Conservation (phyloP, 2,329 filamentous ascomycete genomes). For the Sclerotinia spermophila region DNA sequence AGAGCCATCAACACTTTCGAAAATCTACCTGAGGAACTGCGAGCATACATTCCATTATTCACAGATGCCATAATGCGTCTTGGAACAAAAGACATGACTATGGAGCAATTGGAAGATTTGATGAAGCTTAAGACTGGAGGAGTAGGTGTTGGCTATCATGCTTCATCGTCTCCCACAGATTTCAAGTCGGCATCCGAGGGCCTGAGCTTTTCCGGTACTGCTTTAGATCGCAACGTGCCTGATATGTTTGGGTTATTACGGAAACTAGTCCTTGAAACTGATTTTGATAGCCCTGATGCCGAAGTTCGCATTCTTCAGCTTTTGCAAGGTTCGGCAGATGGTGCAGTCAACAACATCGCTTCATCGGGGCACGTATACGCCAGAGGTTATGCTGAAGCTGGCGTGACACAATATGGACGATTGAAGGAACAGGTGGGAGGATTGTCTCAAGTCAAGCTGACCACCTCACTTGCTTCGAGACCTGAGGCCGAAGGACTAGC, state of each 20-base stretch:
- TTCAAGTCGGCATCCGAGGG: constrained; percentile 73
- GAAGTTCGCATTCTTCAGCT: constrained; percentile 81
- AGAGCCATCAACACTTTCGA: constrained; percentile 78
- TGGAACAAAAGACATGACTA: constrained; percentile 80
- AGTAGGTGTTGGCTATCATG: constrained; percentile 78
- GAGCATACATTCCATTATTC: constrained; percentile 82
- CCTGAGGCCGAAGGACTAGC: constrained; percentile 64
- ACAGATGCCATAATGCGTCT: constrained; percentile 90
- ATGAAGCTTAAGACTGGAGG: constrained; percentile 97
- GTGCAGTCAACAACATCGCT: constrained; percentile 86
- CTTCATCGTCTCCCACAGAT: constrained; percentile 72
- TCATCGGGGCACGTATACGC: constrained; percentile 87
- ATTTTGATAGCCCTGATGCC: constrained; percentile 82
- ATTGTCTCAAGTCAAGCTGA: constrained; percentile 83
- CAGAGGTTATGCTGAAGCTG: constrained; percentile 76
- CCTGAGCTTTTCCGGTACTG: constrained; percentile 78
- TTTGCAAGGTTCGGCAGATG: constrained; percentile 80
- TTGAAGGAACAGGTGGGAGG: constrained; percentile 82
- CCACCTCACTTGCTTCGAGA: constrained; percentile 72
- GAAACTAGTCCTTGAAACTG: constrained; percentile 77
- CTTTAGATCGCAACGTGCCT: constrained; percentile 83
- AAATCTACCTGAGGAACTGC: constrained; percentile 77
- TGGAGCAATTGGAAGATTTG: constrained; percentile 91
- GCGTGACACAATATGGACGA: constrained; percentile 67
- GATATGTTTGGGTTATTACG: constrained; percentile 86